phyloP scores from a whole-genome alignment of 371 early-diverging fungal species.

The Syncephalastrum monosporum region DNA sequence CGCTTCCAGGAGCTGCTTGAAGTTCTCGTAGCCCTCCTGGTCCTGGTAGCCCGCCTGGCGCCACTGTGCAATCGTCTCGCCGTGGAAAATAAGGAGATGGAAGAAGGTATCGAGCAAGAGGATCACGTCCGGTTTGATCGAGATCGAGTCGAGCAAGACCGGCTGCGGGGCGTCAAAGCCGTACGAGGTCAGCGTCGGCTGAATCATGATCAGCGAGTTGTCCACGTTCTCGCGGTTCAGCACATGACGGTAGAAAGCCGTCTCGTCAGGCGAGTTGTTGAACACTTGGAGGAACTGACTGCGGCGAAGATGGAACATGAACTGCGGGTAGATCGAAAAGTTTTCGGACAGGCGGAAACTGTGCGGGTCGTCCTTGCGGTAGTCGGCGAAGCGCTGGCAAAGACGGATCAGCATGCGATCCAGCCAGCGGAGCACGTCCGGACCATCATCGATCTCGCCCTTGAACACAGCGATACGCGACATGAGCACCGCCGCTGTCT shows the following conservation, averaged over 20 bases:
- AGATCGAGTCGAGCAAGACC: constrained; percentile 96
- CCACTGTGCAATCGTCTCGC: constrained; percentile 70
- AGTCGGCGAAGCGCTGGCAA: constrained; percentile 97
- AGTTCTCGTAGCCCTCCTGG: constrained; percentile 65
- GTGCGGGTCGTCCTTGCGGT: constrained; percentile 93
- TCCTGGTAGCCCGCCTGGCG: constrained; percentile 50
- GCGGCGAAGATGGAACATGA: constrained; percentile 99
- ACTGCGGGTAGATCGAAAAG: constrained; percentile 99
- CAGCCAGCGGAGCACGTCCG: constrained; percentile 98
- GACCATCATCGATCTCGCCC: constrained; percentile 97
- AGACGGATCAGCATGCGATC: constrained; percentile 99
- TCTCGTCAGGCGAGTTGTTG: constrained; percentile 99
- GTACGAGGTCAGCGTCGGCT: constrained; percentile 97
- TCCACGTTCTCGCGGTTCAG: constrained; percentile 94
- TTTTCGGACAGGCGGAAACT: constrained; percentile 92
- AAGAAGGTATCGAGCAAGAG: constrained; percentile 96
- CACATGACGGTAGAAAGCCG: constrained; percentile 95
- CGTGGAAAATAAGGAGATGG: constrained; percentile 52
- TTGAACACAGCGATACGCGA: constrained; percentile 98
- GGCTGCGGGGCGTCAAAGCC: constrained; percentile 91
- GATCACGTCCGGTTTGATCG: constrained; percentile 95
- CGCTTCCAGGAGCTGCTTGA: constrained; percentile 90
- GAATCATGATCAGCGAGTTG: constrained; percentile 98
- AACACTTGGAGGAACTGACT: constrained; percentile 99
- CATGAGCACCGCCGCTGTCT: constrained; percentile 98